Percentiles rank a stretch among this genome's conserved stretches.
phyloP scores from a whole-genome alignment of 2,329 filamentous ascomycete genomes.

The Colletotrichum caudatum region DNA sequence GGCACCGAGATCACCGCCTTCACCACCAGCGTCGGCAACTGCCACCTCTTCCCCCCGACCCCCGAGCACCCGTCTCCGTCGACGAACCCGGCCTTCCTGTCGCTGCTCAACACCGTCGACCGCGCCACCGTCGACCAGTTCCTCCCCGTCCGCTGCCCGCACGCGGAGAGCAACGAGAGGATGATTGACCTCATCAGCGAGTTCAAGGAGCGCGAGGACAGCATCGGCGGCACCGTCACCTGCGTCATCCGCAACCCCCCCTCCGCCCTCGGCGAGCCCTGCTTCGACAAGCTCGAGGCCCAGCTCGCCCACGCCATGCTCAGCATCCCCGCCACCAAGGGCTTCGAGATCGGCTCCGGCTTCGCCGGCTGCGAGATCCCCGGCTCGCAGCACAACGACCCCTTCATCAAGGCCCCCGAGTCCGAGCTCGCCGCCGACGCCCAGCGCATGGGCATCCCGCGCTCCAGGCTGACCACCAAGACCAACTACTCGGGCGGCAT shows the following conservation, averaged over 20 bases:
- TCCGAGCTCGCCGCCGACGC: slow-evolving; percentile 50
- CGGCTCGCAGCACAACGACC: slow-evolving; percentile 92
- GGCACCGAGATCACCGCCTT: slow-evolving; percentile 93
- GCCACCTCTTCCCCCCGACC: slow-evolving; percentile 79
- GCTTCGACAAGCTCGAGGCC: slow-evolving; percentile 96
- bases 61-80: slow-evolving; percentile 74
- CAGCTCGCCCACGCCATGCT: slow-evolving; percentile 93
- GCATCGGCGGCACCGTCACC: slow-evolving; percentile 93
- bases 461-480: slow-evolving; percentile 80
- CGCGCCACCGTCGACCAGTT: slow-evolving; percentile 83
- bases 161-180: slow-evolving; percentile 69
- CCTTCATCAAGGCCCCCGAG: slow-evolving; percentile 74
- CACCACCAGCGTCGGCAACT: slow-evolving; percentile 84
- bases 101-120: slow-evolving; percentile 78
- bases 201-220: slow-evolving; percentile 83
- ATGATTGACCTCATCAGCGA: slow-evolving; percentile 86
- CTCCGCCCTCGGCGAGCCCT: slow-evolving; percentile 89
- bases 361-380: slow-evolving; percentile 89
- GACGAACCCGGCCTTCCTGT: slow-evolving; percentile 83
- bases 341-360: slow-evolving; percentile 94
- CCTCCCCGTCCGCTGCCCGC: slow-evolving; percentile 89
- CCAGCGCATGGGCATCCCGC: slow-evolving; percentile 58
- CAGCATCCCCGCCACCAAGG: slow-evolving; percentile 93
- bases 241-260: slow-evolving; percentile 92
- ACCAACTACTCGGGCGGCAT: slow-evolving; percentile 97